Conservation (phyloP, 352 stramenopile species). For the Pythium periplocum region DNA sequence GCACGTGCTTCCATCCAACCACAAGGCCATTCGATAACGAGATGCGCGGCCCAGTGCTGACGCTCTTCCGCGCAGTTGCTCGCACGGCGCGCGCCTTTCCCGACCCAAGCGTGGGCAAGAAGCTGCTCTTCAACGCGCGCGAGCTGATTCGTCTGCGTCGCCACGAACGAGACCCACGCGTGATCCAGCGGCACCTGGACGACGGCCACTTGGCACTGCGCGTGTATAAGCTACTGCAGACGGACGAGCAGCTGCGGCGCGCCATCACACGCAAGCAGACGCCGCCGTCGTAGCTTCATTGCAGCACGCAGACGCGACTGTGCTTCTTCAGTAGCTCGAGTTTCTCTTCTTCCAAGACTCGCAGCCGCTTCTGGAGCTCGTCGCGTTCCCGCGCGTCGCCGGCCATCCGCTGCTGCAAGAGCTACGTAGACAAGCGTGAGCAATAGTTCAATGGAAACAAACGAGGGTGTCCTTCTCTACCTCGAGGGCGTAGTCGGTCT, state of each 20-base stretch:
- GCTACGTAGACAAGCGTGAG: slow-evolving; percentile 13
- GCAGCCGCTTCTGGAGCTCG: slow-evolving; percentile 44
- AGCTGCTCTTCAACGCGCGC: slow-evolving; percentile 72
- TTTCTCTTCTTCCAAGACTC: slow-evolving; percentile 52
- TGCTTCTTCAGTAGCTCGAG: slow-evolving; percentile 42
- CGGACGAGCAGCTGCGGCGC: slow-evolving; percentile 33
- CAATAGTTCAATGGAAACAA: not conserved
- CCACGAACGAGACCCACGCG: slow-evolving; percentile 31
- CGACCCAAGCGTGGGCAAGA: slow-evolving; percentile 51
- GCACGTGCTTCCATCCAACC: not conserved
- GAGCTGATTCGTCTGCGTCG: slow-evolving; percentile 63
- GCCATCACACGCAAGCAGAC: slow-evolving; percentile 56
- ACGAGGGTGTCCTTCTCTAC: slow-evolving; percentile 11
- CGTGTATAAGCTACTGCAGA: slow-evolving; percentile 53
- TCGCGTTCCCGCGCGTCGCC: slow-evolving; percentile 49
- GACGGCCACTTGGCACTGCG: slow-evolving; percentile 53
- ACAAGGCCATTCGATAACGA: not conserved
- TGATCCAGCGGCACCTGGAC: slow-evolving; percentile 33
- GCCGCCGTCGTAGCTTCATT: slow-evolving; percentile 23
- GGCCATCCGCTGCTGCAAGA: slow-evolving; percentile 37
- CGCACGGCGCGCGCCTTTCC: slow-evolving; percentile 47
- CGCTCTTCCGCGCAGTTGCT: slow-evolving; percentile 54
- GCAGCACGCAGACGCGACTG: slow-evolving; percentile 42
- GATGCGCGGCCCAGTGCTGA: slow-evolving; percentile 33
- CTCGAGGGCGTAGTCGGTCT: slow-evolving; percentile 48